Evolutionary conservation across 352 stramenopile species (phyloP).

Genomic region (Pythium insidiosum): DNA sequence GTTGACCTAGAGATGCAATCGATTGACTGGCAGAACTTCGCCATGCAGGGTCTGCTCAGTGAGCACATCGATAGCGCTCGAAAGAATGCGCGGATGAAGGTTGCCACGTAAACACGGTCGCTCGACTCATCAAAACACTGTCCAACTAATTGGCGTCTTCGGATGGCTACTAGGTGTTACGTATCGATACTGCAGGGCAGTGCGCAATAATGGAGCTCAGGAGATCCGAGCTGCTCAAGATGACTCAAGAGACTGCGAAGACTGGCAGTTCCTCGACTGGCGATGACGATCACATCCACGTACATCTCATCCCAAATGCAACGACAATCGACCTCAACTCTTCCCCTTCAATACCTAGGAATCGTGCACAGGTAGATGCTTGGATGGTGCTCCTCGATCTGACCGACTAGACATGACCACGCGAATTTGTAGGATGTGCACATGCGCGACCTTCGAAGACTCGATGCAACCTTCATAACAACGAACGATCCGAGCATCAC

Average conservation of each 20-base stretch:
- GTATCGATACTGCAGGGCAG: constrained; percentile 7
- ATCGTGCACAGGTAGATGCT: no score
- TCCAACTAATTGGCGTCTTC: no score
- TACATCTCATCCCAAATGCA: not conserved
- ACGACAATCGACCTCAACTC: no score
- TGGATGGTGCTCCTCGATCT: not conserved
- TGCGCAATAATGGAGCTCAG: constrained; percentile 8
- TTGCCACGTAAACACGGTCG: no score
- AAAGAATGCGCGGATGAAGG: not conserved
- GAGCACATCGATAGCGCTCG: not conserved
- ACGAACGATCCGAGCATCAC: constrained; percentile 54
- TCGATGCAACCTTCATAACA: constrained; percentile 57
- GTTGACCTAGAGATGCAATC: constrained; percentile 14
- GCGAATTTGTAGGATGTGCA: constrained; percentile 59
- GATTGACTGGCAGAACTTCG: no score
- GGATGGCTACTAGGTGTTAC: no score
- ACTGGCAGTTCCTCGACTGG: no score
- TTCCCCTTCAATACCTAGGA: no score
- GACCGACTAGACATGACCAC: no score
- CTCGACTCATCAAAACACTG: no score
- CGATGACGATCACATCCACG: constrained; percentile 3
- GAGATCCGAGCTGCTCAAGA: constrained; percentile 14
- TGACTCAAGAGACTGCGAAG: constrained; percentile 9
- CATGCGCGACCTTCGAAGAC: constrained; percentile 52
- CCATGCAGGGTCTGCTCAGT: constrained; percentile 2